Evolutionary conservation across 306 rosid species (phyloP).

Genomic region (Leucaena leucocephala): DNA sequence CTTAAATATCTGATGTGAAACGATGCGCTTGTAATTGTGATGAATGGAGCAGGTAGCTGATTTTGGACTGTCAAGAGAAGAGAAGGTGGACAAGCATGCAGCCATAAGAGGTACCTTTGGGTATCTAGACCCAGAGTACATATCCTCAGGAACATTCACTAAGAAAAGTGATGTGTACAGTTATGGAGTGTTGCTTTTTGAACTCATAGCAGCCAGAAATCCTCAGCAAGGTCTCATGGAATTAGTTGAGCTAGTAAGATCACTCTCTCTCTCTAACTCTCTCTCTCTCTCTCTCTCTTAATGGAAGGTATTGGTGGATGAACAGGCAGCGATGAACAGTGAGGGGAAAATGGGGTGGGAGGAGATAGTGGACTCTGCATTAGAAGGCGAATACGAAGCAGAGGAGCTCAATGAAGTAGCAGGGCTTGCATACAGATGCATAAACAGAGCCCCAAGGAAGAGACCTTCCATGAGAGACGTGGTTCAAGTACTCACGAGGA

Average conservation of each 20-base stretch:
- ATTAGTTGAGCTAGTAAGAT: slow-evolving; percentile 89
- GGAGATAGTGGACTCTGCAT: slow-evolving; percentile 77
- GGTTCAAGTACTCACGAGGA: slow-evolving; percentile 75
- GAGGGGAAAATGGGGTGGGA: slow-evolving; percentile 99
- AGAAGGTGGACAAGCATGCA: slow-evolving; percentile 83
- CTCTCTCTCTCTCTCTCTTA: background rate
- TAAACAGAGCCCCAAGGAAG: slow-evolving; percentile 71
- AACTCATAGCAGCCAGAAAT: slow-evolving; percentile 89
- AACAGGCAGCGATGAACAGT: slow-evolving; percentile 88
- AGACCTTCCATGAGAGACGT: slow-evolving; percentile 93
- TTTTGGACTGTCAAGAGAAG: slow-evolving; percentile 97
- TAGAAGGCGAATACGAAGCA: slow-evolving; percentile 73
- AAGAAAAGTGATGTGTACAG: slow-evolving; percentile 99
- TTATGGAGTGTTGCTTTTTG: slow-evolving; percentile 92
- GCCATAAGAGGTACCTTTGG: slow-evolving; percentile 92
- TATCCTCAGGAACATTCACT: slow-evolving; percentile 85
- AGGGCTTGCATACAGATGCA: slow-evolving; percentile 84
- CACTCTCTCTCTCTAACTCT: slow-evolving; percentile 35
- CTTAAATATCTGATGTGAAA: background rate
- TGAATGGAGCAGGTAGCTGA: slow-evolving; percentile 78
- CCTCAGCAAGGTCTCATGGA: slow-evolving; percentile 99
- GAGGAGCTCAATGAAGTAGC: slow-evolving; percentile 88
- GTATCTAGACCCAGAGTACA: slow-evolving; percentile 93
- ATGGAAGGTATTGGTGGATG: slow-evolving; percentile 28
- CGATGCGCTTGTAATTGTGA: background rate